Evolutionary conservation across 2,329 filamentous ascomycete genomes (phyloP), one percentile per base, ranked within the genome.

Genomic region (Pyrenophora tritici-repentis): DNA sequence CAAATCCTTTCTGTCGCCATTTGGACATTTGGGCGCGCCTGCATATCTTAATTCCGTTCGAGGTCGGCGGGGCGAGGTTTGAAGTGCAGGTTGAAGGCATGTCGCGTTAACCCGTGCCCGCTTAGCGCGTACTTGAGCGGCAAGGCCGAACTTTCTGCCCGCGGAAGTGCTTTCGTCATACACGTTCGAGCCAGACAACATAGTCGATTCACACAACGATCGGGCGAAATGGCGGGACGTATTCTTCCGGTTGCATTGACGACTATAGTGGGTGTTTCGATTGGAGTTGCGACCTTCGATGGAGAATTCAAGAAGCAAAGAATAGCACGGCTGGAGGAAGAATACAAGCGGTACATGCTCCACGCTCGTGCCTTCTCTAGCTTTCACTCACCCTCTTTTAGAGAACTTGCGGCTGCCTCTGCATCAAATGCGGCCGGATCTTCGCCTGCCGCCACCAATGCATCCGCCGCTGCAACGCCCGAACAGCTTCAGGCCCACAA

Each of bases 1-100:
- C 78, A 69, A 75, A 79, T 59, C 78, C 78, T 68, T 69, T 73
- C 61, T 74, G 69, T 61, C 76, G 73, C 78, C 78, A 81, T 72
- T 70, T 69, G 68, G 73, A 78, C 78, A 80, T 81, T 75, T 66
- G 69, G 62, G 53, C 62, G 47, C 38, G 55, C 61, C 59, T 63
- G 65, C 72, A 75, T 75, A 47, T 71, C 71, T 68, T 55, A 55
- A 48, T 47, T 55, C 37, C 40, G 36, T 47, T 39, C 29, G 50
- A 55, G 38, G 51, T 46, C 45, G 55, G 56, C 53, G 58, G 59
- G 53, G 56, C 53, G 47, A 49, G 52, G 54, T 50, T 47, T 29
- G 22, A 43, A 34, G 20, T 49, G 33, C 18, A 42, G 36, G 57
- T 51, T 42, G 50, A 54, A 43, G 41, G 34, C 46, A 50, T 55